Evolutionary conservation across 1,284 basidiomycete genomes (phyloP).

Genomic region (Ceratorhiza oryzae-sativae): DNA sequence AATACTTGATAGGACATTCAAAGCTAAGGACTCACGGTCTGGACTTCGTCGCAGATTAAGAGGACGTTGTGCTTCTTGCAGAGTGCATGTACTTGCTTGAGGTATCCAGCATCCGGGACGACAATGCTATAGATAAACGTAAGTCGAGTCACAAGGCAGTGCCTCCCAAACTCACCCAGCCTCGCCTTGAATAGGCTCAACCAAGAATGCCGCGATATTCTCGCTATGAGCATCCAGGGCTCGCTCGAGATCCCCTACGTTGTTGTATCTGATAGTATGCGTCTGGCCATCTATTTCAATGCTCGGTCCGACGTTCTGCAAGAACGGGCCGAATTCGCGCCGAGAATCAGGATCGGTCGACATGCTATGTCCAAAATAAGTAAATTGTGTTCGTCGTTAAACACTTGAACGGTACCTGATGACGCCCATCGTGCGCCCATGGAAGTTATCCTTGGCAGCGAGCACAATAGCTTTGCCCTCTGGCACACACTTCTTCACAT

Average conservation of each 20-base stretch:
- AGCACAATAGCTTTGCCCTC: constrained; percentile 89
- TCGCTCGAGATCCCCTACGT: constrained; percentile 80
- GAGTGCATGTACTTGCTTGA: constrained; percentile 75
- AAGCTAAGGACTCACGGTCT: constrained; percentile 68
- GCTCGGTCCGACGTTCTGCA: constrained; percentile 83
- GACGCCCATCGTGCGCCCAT: constrained; percentile 91
- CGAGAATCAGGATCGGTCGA: constrained; percentile 94
- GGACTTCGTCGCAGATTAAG: constrained; percentile 97
- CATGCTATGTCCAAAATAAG: constrained; percentile 76
- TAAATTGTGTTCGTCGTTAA: constrained; percentile 48
- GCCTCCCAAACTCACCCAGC: constrained; percentile 74
- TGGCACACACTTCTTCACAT: constrained; percentile 83
- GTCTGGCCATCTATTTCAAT: constrained; percentile 61
- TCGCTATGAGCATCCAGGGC: constrained; percentile 85
- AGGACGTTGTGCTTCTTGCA: constrained; percentile 96
- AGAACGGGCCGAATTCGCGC: constrained; percentile 89
- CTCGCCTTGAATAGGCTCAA: constrained; percentile 99
- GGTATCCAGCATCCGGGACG: constrained; percentile 90
- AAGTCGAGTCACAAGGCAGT: neutral
- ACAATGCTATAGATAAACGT: constrained; percentile 68
- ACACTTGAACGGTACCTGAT: constrained; percentile 63
- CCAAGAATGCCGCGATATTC: constrained; percentile 89
- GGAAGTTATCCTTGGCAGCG: constrained; percentile 91
- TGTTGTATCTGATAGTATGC: constrained; percentile 79
- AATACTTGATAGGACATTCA: neutral